Conservation (phyloP, 805 yeast species). For the Cephaloascus fragrans region DNA sequence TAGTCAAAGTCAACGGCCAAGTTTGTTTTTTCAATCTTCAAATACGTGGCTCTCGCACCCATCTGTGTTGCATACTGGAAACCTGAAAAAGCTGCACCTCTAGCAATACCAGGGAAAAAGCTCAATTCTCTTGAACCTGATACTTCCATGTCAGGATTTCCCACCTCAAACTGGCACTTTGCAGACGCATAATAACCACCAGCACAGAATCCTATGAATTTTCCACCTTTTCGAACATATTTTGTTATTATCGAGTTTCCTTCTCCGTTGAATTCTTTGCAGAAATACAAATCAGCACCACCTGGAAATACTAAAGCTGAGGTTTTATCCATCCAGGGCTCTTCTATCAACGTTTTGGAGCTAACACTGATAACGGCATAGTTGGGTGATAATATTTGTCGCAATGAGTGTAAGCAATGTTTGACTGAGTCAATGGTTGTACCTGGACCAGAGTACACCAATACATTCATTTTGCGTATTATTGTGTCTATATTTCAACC, state of each 20-base stretch:
- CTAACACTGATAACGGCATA: constrained; percentile 77
- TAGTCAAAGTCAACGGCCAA: constrained; percentile 15
- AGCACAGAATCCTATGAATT: constrained; percentile 83
- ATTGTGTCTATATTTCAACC: too few relatives aligned
- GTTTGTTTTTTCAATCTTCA: constrained; percentile 27
- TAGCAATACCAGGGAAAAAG: constrained; percentile 73
- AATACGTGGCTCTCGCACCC: constrained; percentile 58
- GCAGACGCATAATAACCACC: constrained; percentile 84
- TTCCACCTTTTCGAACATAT: constrained; percentile 73
- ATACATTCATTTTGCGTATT: constrained; percentile 59
- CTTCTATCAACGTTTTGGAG: constrained; percentile 51
- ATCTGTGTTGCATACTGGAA: constrained; percentile 67
- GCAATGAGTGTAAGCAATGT: constrained; percentile 69
- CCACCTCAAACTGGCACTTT: constrained; percentile 77
- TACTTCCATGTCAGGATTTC: constrained; percentile 63
- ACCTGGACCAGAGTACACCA: constrained; percentile 74
- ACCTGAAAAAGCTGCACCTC: constrained; percentile 78
- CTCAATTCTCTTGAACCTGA: constrained; percentile 75
- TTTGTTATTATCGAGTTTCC: constrained; percentile 53
- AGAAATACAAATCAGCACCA: constrained; percentile 90
- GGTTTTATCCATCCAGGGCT: constrained; percentile 85
- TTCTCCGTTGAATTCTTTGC: constrained; percentile 59
- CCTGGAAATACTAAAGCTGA: constrained; percentile 85
- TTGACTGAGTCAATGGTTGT: constrained; percentile 80
- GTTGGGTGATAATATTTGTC: constrained; percentile 70